Percentiles rank a stretch among this genome's conserved stretches.
These are phyloP conservation scores for Arxiozyma bovina DNA, from an alignment of 1,139 yeast genomes.

Conservation along the genomic window DNA sequence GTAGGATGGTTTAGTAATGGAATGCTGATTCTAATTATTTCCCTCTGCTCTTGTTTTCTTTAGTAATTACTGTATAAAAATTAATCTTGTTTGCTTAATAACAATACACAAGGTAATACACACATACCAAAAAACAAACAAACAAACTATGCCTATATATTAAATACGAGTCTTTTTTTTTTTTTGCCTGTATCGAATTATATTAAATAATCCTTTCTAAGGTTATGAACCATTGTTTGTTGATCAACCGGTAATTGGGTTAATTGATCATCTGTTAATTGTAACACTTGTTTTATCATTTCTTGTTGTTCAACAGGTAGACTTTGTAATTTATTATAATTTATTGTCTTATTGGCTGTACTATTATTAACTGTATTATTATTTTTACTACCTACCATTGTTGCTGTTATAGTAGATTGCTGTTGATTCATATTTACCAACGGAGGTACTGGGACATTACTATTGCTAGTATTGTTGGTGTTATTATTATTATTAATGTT, in stretches of 20 bases:
- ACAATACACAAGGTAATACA: too few species aligned
- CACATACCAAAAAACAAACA: too few species aligned
- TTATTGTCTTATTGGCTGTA: conserved; percentile 7
- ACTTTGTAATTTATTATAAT: conserved; percentile 17
- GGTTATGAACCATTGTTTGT: conserved; percentile 48
- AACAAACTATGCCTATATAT: too few species aligned
- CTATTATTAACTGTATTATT: too few species aligned
- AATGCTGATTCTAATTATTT: too few species aligned
- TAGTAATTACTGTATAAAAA: too few species aligned
- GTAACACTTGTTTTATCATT: conserved; percentile 55
- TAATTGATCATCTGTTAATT: conserved; percentile 48
- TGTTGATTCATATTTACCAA: background rate
- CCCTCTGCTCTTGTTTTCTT: background rate
- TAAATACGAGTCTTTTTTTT: too few species aligned
- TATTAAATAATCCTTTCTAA: conserved; percentile 47
- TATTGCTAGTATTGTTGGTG: background rate
- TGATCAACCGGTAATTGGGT: conserved; percentile 51
- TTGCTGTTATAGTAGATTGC: background rate
- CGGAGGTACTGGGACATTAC: background rate
- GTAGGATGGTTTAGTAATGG: background rate
- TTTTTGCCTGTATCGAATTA: conserved; percentile 1
- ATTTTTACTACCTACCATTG: background rate
- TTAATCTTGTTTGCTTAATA: background rate
- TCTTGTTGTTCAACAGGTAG: conserved; percentile 49
- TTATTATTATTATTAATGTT: too few species aligned